Evolutionary conservation across 345 rosid species (phyloP).

Genomic region (Streptanthus diversifolius): DNA sequence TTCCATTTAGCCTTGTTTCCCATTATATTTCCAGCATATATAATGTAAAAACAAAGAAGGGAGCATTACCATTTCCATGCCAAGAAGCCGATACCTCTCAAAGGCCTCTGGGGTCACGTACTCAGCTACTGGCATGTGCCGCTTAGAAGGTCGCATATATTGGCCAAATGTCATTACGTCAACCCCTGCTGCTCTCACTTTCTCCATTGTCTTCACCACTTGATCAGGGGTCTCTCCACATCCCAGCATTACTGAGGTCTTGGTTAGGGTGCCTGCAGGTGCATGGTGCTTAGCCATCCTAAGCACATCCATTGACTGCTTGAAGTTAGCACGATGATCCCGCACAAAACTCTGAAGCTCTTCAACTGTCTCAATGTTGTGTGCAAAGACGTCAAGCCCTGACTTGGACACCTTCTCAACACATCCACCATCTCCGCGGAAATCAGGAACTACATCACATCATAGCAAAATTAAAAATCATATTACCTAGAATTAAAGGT

Average conservation of each 20-base stretch:
- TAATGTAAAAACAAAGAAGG: background rate
- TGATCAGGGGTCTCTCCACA: constrained; percentile 99
- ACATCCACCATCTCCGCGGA: constrained; percentile 70
- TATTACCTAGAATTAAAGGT: too few relatives aligned
- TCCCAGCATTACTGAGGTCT: constrained; percentile 95
- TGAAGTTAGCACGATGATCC: constrained; percentile 93
- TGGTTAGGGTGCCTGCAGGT: constrained; percentile 80
- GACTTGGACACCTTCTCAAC: constrained; percentile 87
- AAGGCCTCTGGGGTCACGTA: constrained; percentile 95
- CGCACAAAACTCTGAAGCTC: constrained; percentile 86
- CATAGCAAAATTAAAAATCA: background rate
- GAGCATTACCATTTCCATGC: constrained; percentile 87
- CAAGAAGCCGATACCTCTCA: constrained; percentile 70
- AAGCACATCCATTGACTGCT: constrained; percentile 89
- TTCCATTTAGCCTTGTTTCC: background rate
- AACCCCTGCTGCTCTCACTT: constrained; percentile 92
- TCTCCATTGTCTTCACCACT: constrained; percentile 86
- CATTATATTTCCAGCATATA: background rate
- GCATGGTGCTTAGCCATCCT: constrained; percentile 75
- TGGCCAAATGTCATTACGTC: constrained; percentile 99
- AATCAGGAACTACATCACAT: constrained; percentile 78
- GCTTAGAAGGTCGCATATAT: constrained; percentile 97
- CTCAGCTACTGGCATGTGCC: constrained; percentile 95
- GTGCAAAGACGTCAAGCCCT: constrained; percentile 89
- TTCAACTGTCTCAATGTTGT: constrained; percentile 96